Evolutionary conservation across 2,329 filamentous ascomycete genomes (phyloP).

Genomic region (Beauveria australis): DNA sequence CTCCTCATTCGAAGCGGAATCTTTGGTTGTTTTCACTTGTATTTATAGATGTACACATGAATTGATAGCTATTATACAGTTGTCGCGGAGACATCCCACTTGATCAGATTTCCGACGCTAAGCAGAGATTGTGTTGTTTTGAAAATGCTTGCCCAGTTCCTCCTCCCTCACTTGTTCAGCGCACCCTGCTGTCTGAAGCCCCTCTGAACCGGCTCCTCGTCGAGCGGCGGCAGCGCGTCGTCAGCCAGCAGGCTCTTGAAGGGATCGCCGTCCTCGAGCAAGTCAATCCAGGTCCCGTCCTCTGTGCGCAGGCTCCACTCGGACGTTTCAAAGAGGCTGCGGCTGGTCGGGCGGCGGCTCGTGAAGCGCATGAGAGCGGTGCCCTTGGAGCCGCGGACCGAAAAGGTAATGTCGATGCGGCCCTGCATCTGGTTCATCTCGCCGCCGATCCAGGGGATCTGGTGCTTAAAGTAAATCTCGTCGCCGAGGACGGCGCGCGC

Average conservation of each 20-base stretch:
- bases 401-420: constrained; percentile 76
- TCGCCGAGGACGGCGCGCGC: constrained; percentile 78
- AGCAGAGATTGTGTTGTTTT: constrained; percentile 6
- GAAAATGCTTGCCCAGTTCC: neutral
- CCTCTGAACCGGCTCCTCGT: constrained; percentile 31
- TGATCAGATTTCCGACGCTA: neutral
- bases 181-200: constrained; percentile 44
- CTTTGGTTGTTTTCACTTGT: constrained; percentile 21
- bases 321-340: constrained; percentile 70
- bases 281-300: constrained; percentile 54
- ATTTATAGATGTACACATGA: constrained; percentile 29
- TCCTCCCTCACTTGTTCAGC: constrained; percentile 25
- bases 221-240: constrained; percentile 21
- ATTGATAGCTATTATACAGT: constrained; percentile 15
- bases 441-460: constrained; percentile 76
- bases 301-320: constrained; percentile 78
- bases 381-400: constrained; percentile 70
- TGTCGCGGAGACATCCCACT: neutral
- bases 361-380: constrained; percentile 72
- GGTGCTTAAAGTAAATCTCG: constrained; percentile 71
- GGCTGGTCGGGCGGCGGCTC: constrained; percentile 56
- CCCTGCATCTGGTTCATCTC: constrained; percentile 93
- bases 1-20: constrained; percentile 11
- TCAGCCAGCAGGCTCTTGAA: constrained; percentile 47
- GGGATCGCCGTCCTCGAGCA: constrained; percentile 66